These are phyloP conservation scores for Sporothrix variecibatus DNA, from an alignment of 2,329 filamentous ascomycete species.

Conservation along the genomic window DNA sequence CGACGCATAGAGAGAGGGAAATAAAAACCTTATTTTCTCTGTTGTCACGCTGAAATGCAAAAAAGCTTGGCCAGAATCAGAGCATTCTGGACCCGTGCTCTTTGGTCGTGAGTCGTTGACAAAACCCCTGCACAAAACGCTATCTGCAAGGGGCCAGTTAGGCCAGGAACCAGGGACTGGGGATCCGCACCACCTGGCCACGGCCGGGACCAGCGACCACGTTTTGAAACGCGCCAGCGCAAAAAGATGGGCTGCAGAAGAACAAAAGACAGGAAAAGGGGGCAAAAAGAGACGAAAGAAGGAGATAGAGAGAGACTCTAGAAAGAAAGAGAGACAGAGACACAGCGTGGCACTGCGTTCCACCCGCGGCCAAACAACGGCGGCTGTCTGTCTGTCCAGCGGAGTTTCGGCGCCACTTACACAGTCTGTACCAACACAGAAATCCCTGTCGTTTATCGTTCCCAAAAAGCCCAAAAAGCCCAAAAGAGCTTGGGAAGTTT, in stretches of 20 bases:
- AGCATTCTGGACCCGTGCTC: not conserved
- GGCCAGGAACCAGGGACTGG: not conserved
- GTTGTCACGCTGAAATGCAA: not conserved
- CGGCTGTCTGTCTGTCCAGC: not conserved
- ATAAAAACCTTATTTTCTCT: slow-evolving; percentile 12
- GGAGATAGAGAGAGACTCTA: not conserved
- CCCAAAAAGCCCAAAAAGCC: too few relatives aligned
- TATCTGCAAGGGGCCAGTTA: not conserved
- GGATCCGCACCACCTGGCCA: not conserved
- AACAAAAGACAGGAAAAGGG: not conserved
- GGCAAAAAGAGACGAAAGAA: not conserved
- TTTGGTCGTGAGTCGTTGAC: not conserved
- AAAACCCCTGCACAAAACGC: not conserved
- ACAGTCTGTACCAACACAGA: not conserved
- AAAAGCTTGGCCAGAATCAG: slow-evolving; percentile 5
- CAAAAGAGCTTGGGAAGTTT: not conserved
- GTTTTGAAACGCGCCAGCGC: slow-evolving; percentile 22
- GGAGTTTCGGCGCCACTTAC: slow-evolving; percentile 10
- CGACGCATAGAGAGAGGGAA: not conserved
- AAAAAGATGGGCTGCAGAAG: not conserved
- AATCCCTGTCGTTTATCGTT: not conserved
- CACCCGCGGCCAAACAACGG: not conserved
- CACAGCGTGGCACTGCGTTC: not conserved
- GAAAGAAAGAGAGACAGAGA: too few relatives aligned
- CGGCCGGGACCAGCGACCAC: not conserved